phyloP scores from a whole-genome alignment of 202 grass and related monocot genomes.

The Zoysia matrella region DNA sequence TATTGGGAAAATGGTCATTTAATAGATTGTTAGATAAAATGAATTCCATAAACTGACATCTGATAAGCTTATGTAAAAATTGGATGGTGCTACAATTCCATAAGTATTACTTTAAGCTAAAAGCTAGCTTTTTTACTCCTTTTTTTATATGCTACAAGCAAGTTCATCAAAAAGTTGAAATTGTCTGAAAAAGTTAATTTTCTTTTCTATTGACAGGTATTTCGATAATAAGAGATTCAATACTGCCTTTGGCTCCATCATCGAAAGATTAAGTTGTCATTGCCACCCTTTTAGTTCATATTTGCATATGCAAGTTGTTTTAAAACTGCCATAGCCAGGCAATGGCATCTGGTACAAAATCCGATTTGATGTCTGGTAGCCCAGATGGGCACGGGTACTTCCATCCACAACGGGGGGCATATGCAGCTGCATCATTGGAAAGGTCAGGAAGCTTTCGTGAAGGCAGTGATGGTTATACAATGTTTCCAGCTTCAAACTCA shows the following conservation, averaged over 20 bases:
- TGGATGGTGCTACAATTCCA: too few species aligned
- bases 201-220: constrained; percentile 43
- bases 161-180: constrained; percentile 8
- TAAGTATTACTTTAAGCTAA: not conserved
- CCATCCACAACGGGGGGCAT: constrained; percentile 52
- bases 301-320: constrained; percentile 38
- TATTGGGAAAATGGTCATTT: not conserved
- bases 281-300: constrained; percentile 35
- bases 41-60: constrained; percentile 18
- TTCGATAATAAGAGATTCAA: constrained; percentile 41
- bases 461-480: constrained; percentile 46
- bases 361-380: constrained; percentile 58
- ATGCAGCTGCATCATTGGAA: constrained; percentile 66
- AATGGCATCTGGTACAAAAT: constrained; percentile 77
- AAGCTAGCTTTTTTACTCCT: constrained; percentile 17
- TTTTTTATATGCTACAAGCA: not conserved
- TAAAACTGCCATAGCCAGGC: constrained; percentile 41
- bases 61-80: constrained; percentile 26
- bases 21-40: constrained; percentile 5
- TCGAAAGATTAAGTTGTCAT: constrained; percentile 39
- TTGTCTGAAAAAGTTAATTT: not conserved
- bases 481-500: constrained; percentile 48
- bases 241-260: constrained; percentile 39
- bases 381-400: constrained; percentile 70
- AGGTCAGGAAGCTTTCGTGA: constrained; percentile 69